Conservation (phyloP, 768 basidiomycete genomes). For the Clavaria fumosa region DNA sequence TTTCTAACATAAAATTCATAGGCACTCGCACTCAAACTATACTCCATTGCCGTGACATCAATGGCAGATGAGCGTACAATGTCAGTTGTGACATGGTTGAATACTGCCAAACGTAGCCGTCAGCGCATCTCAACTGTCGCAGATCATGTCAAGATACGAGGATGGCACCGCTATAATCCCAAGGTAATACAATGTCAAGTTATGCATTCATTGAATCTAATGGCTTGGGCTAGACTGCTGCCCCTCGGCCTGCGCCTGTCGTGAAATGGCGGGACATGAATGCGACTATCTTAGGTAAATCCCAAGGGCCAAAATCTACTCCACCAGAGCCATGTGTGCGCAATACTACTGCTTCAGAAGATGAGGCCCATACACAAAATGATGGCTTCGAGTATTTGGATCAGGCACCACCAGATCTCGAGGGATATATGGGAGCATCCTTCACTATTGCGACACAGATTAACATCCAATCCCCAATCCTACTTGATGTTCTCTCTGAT, state of each 20-base stretch:
- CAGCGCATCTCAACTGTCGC: slow-evolving; percentile 15
- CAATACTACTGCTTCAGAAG: not conserved
- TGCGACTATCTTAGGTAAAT: not conserved
- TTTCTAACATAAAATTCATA: slow-evolving; percentile 7
- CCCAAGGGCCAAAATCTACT: not conserved
- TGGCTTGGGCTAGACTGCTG: not conserved
- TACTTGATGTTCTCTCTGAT: not conserved
- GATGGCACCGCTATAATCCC: slow-evolving; percentile 3
- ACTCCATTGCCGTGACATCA: slow-evolving; percentile 19
- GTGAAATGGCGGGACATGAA: slow-evolving; percentile 4
- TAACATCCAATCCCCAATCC: not conserved
- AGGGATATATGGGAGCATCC: not conserved
- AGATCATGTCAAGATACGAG: slow-evolving; percentile 3
- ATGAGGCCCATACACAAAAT: not conserved
- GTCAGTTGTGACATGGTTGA: slow-evolving; percentile 20
- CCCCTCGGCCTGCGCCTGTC: slow-evolving; percentile 2
- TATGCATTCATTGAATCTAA: not conserved
- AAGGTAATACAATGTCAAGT: not conserved
- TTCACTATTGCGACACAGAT: not conserved
- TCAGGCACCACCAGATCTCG: not conserved
- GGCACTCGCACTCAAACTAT: slow-evolving; percentile 21
- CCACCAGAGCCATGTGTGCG: not conserved
- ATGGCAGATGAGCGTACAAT: slow-evolving; percentile 26
- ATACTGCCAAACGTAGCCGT: slow-evolving; percentile 16
- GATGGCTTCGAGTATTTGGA: not conserved